Evolutionary conservation across 169 alveolate genomes (phyloP).

Genomic region (Babesia caballi): DNA sequence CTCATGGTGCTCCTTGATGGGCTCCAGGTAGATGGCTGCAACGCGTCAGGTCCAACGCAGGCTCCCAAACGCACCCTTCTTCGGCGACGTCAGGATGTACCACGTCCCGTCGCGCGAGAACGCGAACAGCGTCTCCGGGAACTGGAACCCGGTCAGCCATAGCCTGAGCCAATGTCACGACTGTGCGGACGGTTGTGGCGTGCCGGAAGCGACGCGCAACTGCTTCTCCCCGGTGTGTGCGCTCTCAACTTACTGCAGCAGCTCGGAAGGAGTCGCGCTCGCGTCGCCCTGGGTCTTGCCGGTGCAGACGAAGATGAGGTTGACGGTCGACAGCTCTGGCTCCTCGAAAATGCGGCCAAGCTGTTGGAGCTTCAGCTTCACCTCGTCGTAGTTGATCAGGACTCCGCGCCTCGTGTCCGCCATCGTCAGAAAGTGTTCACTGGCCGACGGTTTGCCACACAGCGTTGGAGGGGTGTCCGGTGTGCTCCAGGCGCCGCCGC

Average conservation of each 20-base stretch:
- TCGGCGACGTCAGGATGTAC: constrained; percentile 82
- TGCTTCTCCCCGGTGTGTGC: too few relatives aligned
- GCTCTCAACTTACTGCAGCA: constrained; percentile 48
- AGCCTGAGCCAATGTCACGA: too few relatives aligned
- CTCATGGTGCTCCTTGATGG: constrained; percentile 40
- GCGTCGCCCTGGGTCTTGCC: constrained; percentile 64
- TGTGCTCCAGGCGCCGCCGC: background rate
- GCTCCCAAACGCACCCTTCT: constrained; percentile 67
- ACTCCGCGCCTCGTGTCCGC: constrained; percentile 62
- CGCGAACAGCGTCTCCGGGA: constrained; percentile 84
- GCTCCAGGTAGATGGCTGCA: constrained; percentile 60
- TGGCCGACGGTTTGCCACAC: constrained; percentile 18
- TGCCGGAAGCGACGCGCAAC: constrained; percentile 45
- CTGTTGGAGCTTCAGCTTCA: constrained; percentile 36
- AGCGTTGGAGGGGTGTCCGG: background rate
- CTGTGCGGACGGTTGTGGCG: constrained; percentile 41
- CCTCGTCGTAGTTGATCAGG: constrained; percentile 59
- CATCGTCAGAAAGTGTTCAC: constrained; percentile 22
- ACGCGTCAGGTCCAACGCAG: background rate
- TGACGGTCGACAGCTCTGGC: constrained; percentile 18
- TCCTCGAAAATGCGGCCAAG: constrained; percentile 23
- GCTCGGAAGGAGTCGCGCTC: constrained; percentile 61
- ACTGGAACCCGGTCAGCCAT: constrained; percentile 88
- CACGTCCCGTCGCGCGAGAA: constrained; percentile 75
- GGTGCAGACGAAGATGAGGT: constrained; percentile 56